Base-by-base conservation (phyloP, 306 rosid species). In the Castanea mollissima region DNA sequence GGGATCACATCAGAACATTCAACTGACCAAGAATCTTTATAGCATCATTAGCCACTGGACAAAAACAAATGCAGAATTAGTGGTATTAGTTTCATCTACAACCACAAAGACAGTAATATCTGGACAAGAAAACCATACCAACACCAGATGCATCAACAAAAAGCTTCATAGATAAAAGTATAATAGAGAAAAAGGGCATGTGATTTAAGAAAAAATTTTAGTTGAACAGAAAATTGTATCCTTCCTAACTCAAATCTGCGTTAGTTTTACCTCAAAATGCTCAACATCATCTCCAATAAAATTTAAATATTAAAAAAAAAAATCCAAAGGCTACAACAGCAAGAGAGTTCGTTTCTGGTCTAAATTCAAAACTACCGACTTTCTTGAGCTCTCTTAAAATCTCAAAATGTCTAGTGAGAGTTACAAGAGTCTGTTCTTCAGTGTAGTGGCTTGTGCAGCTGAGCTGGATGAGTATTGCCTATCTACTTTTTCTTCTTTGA, bases 401-500 rank as follows among this genome's bases (percentile, higher is more conserved):
- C 89, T 74, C 77, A 82, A 88, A 84, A 76, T 70, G 78, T 87
- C 91, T 83, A 80, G 79, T 52, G 83, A 68, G 81, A 71, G 94
- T 88, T 78, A 83, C 89, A 84, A 76, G 86, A 77, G 83, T 77
- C 85, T 76, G 89, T 75, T 62, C 84, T 68, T 77, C 87, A 68
- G 69, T 79, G 86, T 69, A 83, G 81, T 82, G 83, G 83, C 86
- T 31, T 83, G 86, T 35, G 85, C 76, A 86, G 84, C 83, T 81
- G 80, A 87, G 71, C 88, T 58, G 32, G 84, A 55, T 79, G 81
- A 55, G 44, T 73, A 55, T 58, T 78, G 32, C 55, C 74, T 46
- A 76, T 86, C 93, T 88, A 85, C 89, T 94, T 86, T 90, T 90
- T 93, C 89, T 94, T 94, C 97, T 91, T 94, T 55, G 92, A 90